Conservation (phyloP, 169 alveolate species). For the Cystoisospora suis region DNA sequence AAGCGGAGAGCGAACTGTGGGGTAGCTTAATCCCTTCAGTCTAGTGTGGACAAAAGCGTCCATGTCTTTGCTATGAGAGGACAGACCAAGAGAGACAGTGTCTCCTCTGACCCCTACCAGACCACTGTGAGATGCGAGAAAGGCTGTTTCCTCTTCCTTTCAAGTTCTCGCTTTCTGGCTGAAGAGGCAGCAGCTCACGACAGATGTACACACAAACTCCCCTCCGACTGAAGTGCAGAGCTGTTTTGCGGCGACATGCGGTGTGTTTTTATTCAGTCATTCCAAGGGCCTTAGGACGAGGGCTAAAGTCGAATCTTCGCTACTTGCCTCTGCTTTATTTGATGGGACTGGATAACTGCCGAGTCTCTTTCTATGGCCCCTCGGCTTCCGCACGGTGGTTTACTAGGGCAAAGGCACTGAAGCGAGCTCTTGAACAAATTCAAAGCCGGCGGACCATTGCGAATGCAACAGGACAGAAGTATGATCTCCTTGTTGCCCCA, state of each 20-base stretch:
- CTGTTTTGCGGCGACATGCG: background rate
- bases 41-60: too few species aligned
- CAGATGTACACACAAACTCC: too few species aligned
- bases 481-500: constrained; percentile 53
- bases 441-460: constrained; percentile 57
- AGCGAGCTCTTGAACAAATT: constrained; percentile 49
- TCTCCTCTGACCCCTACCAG: too few species aligned
- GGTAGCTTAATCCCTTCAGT: too few species aligned
- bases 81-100: too few species aligned
- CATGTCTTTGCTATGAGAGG: too few species aligned
- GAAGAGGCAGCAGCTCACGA: too few species aligned
- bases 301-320: constrained; percentile 52
- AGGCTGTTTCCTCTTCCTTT: background rate
- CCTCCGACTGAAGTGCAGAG: background rate
- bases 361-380: constrained; percentile 40
- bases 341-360: constrained; percentile 61
- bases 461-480: constrained; percentile 55
- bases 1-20: too few species aligned
- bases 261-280: constrained; percentile 28
- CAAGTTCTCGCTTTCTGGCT: too few species aligned
- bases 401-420: constrained; percentile 55
- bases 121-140: too few species aligned
- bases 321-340: constrained; percentile 60
- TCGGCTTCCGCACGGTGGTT: constrained; percentile 51
- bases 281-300: constrained; percentile 55